Evolutionary conservation across 2,329 filamentous ascomycete genomes (phyloP), one percentile per base, ranked within the genome.

Genomic region (Fusarium sterilihyphosum): DNA sequence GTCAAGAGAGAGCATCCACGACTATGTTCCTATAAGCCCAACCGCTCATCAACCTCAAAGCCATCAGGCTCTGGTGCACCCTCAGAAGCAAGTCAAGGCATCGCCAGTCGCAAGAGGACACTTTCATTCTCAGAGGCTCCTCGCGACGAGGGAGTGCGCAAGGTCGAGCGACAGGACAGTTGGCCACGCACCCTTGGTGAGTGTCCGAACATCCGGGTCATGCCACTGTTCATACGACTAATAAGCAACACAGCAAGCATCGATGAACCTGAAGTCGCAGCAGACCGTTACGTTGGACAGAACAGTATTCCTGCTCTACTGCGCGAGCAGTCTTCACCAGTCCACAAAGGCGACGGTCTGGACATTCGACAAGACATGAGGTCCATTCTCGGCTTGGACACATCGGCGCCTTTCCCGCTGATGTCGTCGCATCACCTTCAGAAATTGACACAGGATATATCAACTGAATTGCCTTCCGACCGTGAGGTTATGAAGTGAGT

Each of bases 261-360:
- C 56, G 86, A 88, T 65, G 89, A 92, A 65, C 84, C 87, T 33
- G 89, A 92, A 59, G 83, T 85, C 61, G 87, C 89, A 66, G 84
- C 86, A 56, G 88, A 90, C 53, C 86, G 90, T 47, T 92, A 92
- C 80, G 85, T 92, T 40, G 90, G 90, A 35, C 89, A 92, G 78
- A 92, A 92, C 80, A 92, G 90, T 78, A 92, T 92, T 62, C 90
- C 90, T 13, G 90, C 89, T n/a, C 82, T 92, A 41, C 83, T 92
- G 44, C 86, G 89, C 67, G 90, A 92, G 77, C 90, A 91, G 78
- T 86, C 88, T 6, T 86, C 87, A 6, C 82, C 87, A 44, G 86
- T 84, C 71, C 86, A 88, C 62, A 86, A 87, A 66, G 85, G 85
- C 64, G 85, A 88, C 61, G 86, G 84, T 53, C 85, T 87, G 77